phyloP scores from a whole-genome alignment of 768 basidiomycete species.

The Hypholoma fasciculare region DNA sequence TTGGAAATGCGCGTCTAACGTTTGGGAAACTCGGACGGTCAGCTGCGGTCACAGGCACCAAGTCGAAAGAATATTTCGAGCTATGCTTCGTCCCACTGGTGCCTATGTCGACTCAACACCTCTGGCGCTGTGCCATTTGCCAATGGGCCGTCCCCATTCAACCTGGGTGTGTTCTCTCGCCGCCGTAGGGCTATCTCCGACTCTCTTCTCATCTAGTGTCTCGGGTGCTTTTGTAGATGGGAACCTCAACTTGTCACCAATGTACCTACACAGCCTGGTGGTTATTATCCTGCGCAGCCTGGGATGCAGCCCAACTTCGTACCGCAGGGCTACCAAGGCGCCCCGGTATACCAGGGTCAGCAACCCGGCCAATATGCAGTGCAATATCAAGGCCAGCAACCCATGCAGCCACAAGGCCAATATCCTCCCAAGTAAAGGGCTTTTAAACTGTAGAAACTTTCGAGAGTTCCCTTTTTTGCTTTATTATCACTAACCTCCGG shows the following conservation, averaged over 20 bases:
- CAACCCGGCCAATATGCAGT: neutral
- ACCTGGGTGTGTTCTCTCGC: constrained; percentile 37
- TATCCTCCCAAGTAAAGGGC: neutral
- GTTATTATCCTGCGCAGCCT: constrained; percentile 21
- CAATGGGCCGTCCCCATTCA: constrained; percentile 54
- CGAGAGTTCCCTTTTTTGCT: too few relatives aligned
- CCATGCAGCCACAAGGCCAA: constrained; percentile 1
- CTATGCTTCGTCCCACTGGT: constrained; percentile 67
- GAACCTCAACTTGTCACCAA: constrained; percentile 21
- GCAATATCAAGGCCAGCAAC: neutral
- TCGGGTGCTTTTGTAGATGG: constrained; percentile 17
- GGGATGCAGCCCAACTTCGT: constrained; percentile 10
- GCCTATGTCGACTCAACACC: constrained; percentile 54
- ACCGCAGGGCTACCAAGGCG: constrained; percentile 7
- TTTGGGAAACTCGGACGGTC: too few relatives aligned
- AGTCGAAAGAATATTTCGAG: constrained; percentile 64
- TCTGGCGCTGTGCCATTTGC: constrained; percentile 72
- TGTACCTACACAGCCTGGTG: constrained; percentile 14
- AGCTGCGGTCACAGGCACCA: constrained; percentile 58
- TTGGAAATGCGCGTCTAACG: neutral
- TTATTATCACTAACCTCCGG: too few relatives aligned
- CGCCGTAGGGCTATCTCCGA: neutral
- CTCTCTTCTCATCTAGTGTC: neutral
- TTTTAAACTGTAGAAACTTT: too few relatives aligned
- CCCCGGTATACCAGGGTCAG: constrained; percentile 7